Percentiles rank a stretch among this genome's conserved stretches.
phyloP scores from a whole-genome alignment of 805 yeast species.

The Tetrapisispora pingtungensis region DNA sequence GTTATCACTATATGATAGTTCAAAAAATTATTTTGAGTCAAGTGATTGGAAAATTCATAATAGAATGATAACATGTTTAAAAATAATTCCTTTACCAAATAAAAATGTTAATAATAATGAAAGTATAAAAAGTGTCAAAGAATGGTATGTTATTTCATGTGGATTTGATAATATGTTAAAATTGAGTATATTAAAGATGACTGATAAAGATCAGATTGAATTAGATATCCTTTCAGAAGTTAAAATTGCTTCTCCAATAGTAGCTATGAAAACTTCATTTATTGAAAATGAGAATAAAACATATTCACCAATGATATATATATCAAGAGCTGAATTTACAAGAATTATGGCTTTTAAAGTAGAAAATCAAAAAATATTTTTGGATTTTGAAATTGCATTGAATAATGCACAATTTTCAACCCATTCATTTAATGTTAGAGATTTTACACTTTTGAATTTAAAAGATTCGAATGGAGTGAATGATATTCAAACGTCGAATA shows the following conservation, averaged over 20 bases:
- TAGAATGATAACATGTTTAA: constrained; percentile 32
- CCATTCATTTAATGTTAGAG: constrained; percentile 39
- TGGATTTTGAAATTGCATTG: constrained; percentile 42
- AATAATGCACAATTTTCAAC: constrained; percentile 67
- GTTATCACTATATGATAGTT: constrained; percentile 8
- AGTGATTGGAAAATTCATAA: constrained; percentile 28
- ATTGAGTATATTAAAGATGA: constrained; percentile 12
- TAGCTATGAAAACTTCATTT: constrained; percentile 36
- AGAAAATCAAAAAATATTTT: constrained; percentile 18
- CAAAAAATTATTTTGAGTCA: neutral
- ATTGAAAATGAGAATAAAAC: constrained; percentile 12
- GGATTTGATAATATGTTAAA: constrained; percentile 49
- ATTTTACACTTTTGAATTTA: constrained; percentile 10
- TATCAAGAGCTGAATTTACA: constrained; percentile 54
- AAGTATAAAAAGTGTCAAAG: too few species aligned
- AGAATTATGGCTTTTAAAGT: constrained; percentile 37
- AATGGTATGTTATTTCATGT: constrained; percentile 39
- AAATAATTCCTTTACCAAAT: constrained; percentile 10
- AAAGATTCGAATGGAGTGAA: neutral
- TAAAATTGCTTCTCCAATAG: constrained; percentile 41
- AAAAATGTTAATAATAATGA: neutral
- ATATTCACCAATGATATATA: constrained; percentile 33
- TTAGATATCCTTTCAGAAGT: constrained; percentile 13
- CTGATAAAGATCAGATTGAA: too few species aligned
- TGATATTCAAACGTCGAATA: constrained; percentile 2